Base-by-base conservation (phyloP, 164 flowering plant species). In the Vitis cinerea region DNA sequence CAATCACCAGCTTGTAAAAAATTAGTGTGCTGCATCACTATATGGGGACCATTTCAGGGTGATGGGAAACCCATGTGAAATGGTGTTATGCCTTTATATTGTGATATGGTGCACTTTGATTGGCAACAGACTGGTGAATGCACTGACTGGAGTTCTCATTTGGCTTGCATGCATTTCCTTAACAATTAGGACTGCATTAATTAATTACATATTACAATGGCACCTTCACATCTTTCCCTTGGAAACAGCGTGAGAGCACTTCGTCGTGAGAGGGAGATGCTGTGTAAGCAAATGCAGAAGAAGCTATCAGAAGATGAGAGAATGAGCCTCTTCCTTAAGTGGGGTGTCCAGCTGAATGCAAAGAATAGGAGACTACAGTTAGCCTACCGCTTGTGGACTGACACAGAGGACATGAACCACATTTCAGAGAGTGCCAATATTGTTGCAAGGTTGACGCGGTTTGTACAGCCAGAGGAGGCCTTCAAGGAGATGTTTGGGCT, bases 351-450 rank as follows among this genome's bases (percentile, higher is more conserved):
- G 3, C 31, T 86, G 55, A 74, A 77, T 16, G 61, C 84, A 49
- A 87, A 80, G 58, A 57, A 78, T 19, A 83, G 91, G 63, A 79
- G 86, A 67, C 37, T 79, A 47, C 87, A 84, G 60, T 62, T 89
- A 71, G 86, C 77, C 10, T 61, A 68, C 16, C 65, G 59, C 4
- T 58, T 89, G 59, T 89, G 91, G 91, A 75, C 71, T 4, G 71
- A 86, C 69, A 67, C 84, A 17, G 72, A 78, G 16, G 82, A 87
- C 77, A 77, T 81, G 81, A 78, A 86, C 44, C 91, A 86, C 61
- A 64, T 84, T 10, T 64, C 70, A 13, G 86, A 86, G 57, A 89
- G 91, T 68, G 94, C 91, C 8, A 49, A 70, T 1, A 48, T 87
- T 15, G 86, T 89, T 37, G 90, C 87, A 16, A 86, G 77, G 72